Percentiles rank a stretch among this genome's conserved stretches.
phyloP scores from a whole-genome alignment of 2,329 filamentous ascomycete genomes.

The Penicillium sp. region DNA sequence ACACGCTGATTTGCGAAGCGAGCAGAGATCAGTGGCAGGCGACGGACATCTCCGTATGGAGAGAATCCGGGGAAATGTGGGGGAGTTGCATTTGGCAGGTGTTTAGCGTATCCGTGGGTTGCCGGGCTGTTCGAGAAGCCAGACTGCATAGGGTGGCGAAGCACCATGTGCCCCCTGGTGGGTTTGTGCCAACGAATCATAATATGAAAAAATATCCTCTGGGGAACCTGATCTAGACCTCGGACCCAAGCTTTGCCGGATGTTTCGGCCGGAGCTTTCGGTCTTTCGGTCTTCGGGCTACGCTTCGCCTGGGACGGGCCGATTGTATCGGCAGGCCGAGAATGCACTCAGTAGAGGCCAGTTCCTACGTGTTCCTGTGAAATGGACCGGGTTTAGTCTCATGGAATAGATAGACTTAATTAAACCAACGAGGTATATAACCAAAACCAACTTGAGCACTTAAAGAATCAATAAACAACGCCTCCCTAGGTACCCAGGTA shows the following conservation, averaged over 20 bases:
- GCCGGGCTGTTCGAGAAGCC: slow-evolving; percentile 3
- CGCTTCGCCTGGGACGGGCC: too few relatives aligned
- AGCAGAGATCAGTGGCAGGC: background rate
- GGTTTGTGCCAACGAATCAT: background rate
- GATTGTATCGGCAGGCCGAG: slow-evolving; percentile 3
- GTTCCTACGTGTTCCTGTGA: background rate
- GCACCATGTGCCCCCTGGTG: slow-evolving; percentile 12
- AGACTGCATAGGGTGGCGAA: slow-evolving; percentile 14
- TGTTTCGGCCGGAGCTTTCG: background rate
- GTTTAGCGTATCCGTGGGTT: background rate
- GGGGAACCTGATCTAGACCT: background rate
- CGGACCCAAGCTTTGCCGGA: background rate
- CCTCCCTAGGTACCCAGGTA: slow-evolving; percentile 8
- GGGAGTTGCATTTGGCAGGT: slow-evolving; percentile 5
- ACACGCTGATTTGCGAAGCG: slow-evolving; percentile 15
- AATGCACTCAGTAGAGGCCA: background rate
- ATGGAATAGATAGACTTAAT: background rate
- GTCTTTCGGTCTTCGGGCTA: too few relatives aligned
- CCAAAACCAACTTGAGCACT: background rate
- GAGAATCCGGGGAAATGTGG: slow-evolving; percentile 17
- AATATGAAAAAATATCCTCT: background rate
- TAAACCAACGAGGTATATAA: background rate
- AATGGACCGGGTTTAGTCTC: background rate
- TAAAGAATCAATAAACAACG: background rate
- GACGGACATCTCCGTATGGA: slow-evolving; percentile 2